phyloP scores from a whole-genome alignment of 345 rosid genomes.

The Ceriops zippeliana region DNA sequence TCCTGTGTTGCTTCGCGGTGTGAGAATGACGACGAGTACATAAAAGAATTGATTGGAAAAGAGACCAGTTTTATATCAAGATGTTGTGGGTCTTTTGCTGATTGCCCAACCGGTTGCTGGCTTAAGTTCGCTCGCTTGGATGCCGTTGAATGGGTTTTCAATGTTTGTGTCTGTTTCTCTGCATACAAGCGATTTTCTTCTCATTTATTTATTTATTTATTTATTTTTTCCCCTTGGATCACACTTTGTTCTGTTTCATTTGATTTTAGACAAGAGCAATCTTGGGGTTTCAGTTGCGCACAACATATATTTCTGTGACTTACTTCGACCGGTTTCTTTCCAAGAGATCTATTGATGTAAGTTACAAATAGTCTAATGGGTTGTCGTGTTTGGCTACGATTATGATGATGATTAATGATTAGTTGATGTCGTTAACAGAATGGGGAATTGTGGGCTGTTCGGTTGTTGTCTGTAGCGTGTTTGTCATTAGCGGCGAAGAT shows the following conservation, averaged over 20 bases:
- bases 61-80: conserved; percentile 31
- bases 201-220: too few relatives aligned
- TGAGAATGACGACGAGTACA: conserved; percentile 38
- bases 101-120: conserved; percentile 23
- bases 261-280: conserved; percentile 49
- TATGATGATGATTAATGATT: neutral
- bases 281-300: conserved; percentile 63
- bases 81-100: conserved; percentile 17
- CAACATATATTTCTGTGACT: conserved; percentile 63
- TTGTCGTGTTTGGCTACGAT: neutral
- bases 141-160: conserved; percentile 77
- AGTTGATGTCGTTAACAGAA: conserved; percentile 34
- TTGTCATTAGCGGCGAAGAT: conserved; percentile 80
- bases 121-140: conserved; percentile 45
- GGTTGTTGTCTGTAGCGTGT: conserved; percentile 69
- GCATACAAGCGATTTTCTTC: neutral
- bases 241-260: neutral
- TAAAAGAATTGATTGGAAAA: conserved; percentile 32
- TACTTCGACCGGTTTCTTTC: conserved; percentile 73
- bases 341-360: conserved; percentile 58
- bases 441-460: conserved; percentile 66
- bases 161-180: conserved; percentile 37
- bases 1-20: conserved; percentile 22
- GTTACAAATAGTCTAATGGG: conserved; percentile 9
- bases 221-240: neutral